Base-by-base conservation (phyloP, 2,329 filamentous ascomycete species). In the Knufia petricola region DNA sequence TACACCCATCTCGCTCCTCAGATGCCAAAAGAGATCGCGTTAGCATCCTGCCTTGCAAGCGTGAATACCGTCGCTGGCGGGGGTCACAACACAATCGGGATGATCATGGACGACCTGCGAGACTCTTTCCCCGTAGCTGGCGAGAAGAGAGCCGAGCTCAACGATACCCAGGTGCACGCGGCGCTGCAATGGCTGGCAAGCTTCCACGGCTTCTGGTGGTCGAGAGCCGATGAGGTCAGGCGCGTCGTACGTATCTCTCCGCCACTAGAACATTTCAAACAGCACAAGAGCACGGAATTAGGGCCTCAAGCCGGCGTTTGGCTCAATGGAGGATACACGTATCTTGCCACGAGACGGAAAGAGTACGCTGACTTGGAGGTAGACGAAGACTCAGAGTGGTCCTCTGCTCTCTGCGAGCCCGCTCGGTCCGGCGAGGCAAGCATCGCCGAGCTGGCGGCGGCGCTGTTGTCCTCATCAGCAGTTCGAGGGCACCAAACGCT, bases 241-340 rank as follows among this genome's bases (percentile, higher is more conserved):
- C 44, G 68, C 7, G 42, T 62, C n/a, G 51, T 62, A 0, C 65
- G 76, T 8, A 58, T 79, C 0, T 61, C 72, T 0, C 76, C 80
- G 0, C 81, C 80, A 0, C 64, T 82, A 0, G 66, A 79, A 17
- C 79, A 83, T 54, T 59, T 59, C 0, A 50, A 49, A 3, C 57
- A 61, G n/a, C 61, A 65, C 19, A 56, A 66, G 12, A 57, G 59
- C 4, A 34, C 55, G 12, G 47, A 37, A 1, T 50, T 49, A 0
- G 50, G 55, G 15, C 52, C 39, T 43, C 54, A 55, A 4, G 59
- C 30, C 9, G 66, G 63, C 3, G 52, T 78, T 1, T 84, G 81
- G 81, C 62, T 80, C 4, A 81, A 84, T 37, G 81, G 81, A 1
- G 81, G 81, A 0, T 85, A 85, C 57, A 83, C 80, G 0, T 84